phyloP scores from a whole-genome alignment of 352 stramenopile species.

The Pythium phragmitis region DNA sequence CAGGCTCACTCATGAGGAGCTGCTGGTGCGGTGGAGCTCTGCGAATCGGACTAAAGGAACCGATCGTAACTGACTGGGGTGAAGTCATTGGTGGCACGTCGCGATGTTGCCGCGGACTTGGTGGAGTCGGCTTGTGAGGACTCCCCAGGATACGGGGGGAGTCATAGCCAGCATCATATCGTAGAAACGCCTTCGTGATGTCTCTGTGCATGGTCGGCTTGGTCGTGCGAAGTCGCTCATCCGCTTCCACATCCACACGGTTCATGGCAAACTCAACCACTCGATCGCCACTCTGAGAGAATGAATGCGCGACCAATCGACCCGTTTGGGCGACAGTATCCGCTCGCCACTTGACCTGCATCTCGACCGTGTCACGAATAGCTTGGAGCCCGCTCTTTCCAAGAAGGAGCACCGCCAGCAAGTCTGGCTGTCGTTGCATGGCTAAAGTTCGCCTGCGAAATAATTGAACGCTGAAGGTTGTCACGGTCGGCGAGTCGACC shows the following conservation, averaged over 20 bases:
- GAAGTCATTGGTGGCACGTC: neutral
- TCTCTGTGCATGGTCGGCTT: slow-evolving; percentile 7
- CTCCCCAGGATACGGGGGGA: neutral
- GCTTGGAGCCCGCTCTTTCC: slow-evolving; percentile 35
- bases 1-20: neutral
- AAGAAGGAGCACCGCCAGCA: slow-evolving; percentile 32
- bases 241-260: too few species aligned
- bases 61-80: neutral
- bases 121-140: slow-evolving; percentile 1
- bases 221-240: neutral
- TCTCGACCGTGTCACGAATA: slow-evolving; percentile 27
- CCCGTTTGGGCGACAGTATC: slow-evolving; percentile 29
- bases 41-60: slow-evolving; percentile 6
- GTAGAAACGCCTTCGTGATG: slow-evolving; percentile 12
- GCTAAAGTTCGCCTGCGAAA: slow-evolving; percentile 16
- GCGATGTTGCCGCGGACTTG: neutral
- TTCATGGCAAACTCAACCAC: neutral
- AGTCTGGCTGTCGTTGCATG: slow-evolving; percentile 23
- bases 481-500: slow-evolving; percentile 42
- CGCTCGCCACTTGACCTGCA: slow-evolving; percentile 32
- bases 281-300: slow-evolving; percentile 12
- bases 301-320: slow-evolving; percentile 25
- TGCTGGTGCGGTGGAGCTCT: neutral
- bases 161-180: neutral
- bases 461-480: slow-evolving; percentile 32